phyloP scores from a whole-genome alignment of 257 asterid genomes.

The Ajuga chamaepitys region DNA sequence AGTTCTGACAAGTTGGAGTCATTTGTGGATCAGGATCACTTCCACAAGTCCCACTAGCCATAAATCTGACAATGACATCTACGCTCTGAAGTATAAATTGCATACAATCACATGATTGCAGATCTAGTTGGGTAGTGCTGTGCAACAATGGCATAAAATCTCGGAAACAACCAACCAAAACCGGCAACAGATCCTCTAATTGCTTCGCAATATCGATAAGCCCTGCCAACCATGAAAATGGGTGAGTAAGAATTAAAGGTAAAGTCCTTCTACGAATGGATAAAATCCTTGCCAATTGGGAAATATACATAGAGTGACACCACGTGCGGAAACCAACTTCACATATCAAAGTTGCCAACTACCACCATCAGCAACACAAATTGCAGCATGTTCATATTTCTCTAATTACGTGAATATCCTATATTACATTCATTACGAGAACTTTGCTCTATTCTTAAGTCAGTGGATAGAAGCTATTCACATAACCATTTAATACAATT shows the following conservation, averaged over 20 bases:
- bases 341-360: not conserved
- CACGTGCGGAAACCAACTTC: not conserved
- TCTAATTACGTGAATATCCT: not conserved
- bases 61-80: slow-evolving; percentile 48
- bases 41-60: slow-evolving; percentile 25
- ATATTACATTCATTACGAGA: not conserved
- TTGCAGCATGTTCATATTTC: not conserved
- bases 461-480: no score
- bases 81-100: slow-evolving; percentile 69
- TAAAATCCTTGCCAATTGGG: not conserved
- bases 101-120: slow-evolving; percentile 71
- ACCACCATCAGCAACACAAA: not conserved
- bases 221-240: slow-evolving; percentile 41
- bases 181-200: slow-evolving; percentile 61
- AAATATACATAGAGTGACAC: not conserved
- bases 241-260: slow-evolving; percentile 4
- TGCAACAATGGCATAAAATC: slow-evolving; percentile 51
- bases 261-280: not conserved
- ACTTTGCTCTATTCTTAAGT: not conserved
- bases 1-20: slow-evolving; percentile 20
- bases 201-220: slow-evolving; percentile 38
- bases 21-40: slow-evolving; percentile 25
- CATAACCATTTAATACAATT: no score
- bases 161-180: slow-evolving; percentile 61
- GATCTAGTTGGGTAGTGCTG: slow-evolving; percentile 37